Evolutionary conservation across 257 asterid genomes (phyloP), one percentile per base, ranked within the genome.

Genomic region (Fraxinus americana): DNA sequence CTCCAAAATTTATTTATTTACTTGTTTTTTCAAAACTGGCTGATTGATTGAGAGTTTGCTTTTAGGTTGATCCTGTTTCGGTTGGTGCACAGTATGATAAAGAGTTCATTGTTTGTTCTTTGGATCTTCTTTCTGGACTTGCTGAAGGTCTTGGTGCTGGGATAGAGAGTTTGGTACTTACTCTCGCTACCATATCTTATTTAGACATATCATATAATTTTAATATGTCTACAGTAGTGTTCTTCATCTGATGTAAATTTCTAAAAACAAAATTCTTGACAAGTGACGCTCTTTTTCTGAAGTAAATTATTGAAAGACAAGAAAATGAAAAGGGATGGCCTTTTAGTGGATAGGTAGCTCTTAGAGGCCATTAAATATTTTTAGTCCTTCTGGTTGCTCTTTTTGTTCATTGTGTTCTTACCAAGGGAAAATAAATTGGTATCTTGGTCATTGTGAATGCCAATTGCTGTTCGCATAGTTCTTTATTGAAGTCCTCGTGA

Each of bases 111-210:
- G 98, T 93, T 74, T 95, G 98, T 88, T 93, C 90, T 76, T 89
- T 95, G 96, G 99, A 95, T 86, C 98, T 95, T 88, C 92, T 96
- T 77, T 96, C 99, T 76, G 98, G 99, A 80, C 97, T 96, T 78
- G 80, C 95, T 38, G 99, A 96, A 90, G 99, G 98, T 75, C 98
- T 96, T 90, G 97, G 99, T 79, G 88, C 97, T 66, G 96, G 96
- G 73, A 85, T 96, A 32, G 99, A 96, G 90, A 92, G 97, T 86
- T 85, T 96, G 99, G 99, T 96, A 93, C 43, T 67, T 71, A 34
- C 82, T 57, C 75, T 78, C 79, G 13, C 84, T 77, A 41, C 35
- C 21, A 71, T 74, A 68, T 45, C 68, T 75, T 52, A 25, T 68
- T 32, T 35, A 30, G 72, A 45, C 36, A 54, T 72, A 75, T 57